Evolutionary conservation across 116 monocot species (phyloP), one percentile per base, ranked within the genome.

Genomic region (Cymodocea nodosa): DNA sequence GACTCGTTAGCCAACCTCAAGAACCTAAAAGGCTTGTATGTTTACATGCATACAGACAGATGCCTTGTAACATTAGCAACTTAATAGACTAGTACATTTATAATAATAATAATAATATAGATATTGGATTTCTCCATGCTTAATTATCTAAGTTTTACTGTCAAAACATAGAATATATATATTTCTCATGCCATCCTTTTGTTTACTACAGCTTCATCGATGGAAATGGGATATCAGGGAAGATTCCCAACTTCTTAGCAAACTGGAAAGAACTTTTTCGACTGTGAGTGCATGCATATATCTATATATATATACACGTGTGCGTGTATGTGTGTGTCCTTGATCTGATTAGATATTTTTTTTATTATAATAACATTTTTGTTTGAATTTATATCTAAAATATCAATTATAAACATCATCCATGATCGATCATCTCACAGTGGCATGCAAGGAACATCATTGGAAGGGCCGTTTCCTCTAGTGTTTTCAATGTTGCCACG

Each of bases 11-110:
- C 76, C 44, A 73, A 81, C 37, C 75, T 85, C 12, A 69, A 66
- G 66, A 78, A 76, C 23, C 22, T 85, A 59, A 71, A 14, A 0
- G 62, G 66, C 36, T 75, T 85, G 85, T 81, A 74, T 30, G 76
- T 51, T 35, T 65, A n/a, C n/a, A 14, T 49, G 0, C 34, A 2
- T 15, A 39, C 44, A 16, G 1, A 1, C 15, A 16, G 2, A 18
- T 17, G 6, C 17, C 11, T 18, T 6, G 18, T 18, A 15, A 13
- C 2, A 13, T 0, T 11, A 13, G 12, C 9, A 14, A 5, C 30
- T 13, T 59, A 23, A 23, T 25, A 4, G 37, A 37, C 6, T 37
- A n/a, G n/a, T n/a, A n/a, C n/a, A n/a, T n/a, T n/a, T n/a, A n/a
- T n/a, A n/a, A n/a, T n/a, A n/a, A n/a, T n/a, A n/a, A n/a, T n/a